Conservation (phyloP, 139 green algal species). For the Monoraphidium neglectum region DNA sequence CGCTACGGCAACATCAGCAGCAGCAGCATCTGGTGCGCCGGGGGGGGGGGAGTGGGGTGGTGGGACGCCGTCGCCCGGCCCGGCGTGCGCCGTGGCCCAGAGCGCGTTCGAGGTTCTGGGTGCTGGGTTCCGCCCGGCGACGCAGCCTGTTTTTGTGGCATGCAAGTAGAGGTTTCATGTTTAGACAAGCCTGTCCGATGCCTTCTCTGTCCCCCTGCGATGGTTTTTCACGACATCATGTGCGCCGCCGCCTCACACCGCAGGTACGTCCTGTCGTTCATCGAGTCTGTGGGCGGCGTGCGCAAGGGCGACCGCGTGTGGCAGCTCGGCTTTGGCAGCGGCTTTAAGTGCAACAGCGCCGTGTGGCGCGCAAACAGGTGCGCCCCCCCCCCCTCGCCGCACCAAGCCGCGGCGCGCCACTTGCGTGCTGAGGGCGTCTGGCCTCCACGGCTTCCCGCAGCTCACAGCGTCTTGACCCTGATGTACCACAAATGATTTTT, state of each 20-base stretch:
- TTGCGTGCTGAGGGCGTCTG: background rate
- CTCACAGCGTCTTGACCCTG: too few relatives aligned
- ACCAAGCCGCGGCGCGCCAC: too few relatives aligned
- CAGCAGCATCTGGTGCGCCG: constrained; percentile 75
- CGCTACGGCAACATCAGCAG: constrained; percentile 88
- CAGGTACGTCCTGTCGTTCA: constrained; percentile 77
- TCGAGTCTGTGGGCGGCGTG: constrained; percentile 70
- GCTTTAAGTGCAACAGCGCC: constrained; percentile 97
- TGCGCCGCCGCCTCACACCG: too few relatives aligned
- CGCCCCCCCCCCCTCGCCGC: constrained; percentile 44
- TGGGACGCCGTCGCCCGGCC: too few relatives aligned
- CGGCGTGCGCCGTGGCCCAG: background rate
- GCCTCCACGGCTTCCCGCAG: background rate
- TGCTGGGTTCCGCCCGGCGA: background rate
- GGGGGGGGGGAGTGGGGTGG: background rate
- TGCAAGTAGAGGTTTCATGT: background rate
- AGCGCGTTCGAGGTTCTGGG: background rate
- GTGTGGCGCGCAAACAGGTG: constrained; percentile 85
- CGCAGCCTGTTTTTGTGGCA: background rate
- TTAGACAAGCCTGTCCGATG: too few relatives aligned
- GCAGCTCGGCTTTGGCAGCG: constrained; percentile 94
- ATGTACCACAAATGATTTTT: background rate
- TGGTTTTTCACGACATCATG: background rate
- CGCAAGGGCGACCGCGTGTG: constrained; percentile 76
- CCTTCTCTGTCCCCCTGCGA: too few relatives aligned